Conservation (phyloP, 1,284 basidiomycete genomes). For the Ceratobasidium sp. region DNA sequence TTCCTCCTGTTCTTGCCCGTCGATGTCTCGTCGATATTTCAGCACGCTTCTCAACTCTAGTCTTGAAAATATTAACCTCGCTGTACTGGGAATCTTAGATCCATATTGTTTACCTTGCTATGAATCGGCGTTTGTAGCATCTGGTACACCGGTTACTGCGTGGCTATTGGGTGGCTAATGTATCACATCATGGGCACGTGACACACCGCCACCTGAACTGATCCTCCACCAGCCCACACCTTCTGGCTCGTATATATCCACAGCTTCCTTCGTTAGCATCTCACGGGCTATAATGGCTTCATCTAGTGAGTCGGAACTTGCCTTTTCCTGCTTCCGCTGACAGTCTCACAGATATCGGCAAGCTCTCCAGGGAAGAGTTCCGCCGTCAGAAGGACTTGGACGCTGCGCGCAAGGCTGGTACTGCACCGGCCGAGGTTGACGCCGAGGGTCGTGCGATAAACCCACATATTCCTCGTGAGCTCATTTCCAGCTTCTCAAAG, state of each 20-base stretch:
- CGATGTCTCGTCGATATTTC: too few relatives aligned
- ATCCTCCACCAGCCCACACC: neutral
- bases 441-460: conserved; percentile 96
- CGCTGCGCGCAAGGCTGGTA: conserved; percentile 96
- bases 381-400: conserved; percentile 96
- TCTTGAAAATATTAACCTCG: too few relatives aligned
- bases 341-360: conserved; percentile 68
- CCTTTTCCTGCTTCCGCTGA: neutral
- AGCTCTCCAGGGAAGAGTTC: conserved; percentile 93
- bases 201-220: conserved; percentile 18
- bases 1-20: too few relatives aligned
- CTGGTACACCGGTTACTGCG: neutral
- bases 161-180: conserved; percentile 7
- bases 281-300: conserved; percentile 19
- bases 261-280: neutral
- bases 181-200: conserved; percentile 5
- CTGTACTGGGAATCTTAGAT: too few relatives aligned
- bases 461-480: conserved; percentile 95
- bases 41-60: too few relatives aligned
- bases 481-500: neutral
- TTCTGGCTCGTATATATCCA: neutral
- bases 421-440: conserved; percentile 93
- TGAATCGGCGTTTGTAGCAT: neutral
- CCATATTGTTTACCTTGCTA: neutral
- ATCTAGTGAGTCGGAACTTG: conserved; percentile 22